Evolutionary conservation across 805 yeast species (phyloP).

Genomic region (Metschnikowia santaceciliae): DNA sequence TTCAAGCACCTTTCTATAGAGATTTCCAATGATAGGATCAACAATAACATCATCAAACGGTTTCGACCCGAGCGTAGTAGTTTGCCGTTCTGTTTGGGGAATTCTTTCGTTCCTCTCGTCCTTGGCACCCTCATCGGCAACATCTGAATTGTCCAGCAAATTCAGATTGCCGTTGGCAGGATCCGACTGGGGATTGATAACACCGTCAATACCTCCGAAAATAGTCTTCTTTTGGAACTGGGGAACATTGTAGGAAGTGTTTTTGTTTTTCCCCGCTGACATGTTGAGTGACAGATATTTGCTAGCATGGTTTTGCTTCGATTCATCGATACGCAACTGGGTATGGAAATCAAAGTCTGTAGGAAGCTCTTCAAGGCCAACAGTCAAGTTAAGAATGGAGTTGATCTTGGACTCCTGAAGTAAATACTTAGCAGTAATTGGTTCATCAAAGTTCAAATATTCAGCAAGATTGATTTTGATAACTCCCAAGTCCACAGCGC

Average conservation of each 20-base stretch:
- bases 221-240: conserved; percentile 41
- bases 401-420: conserved; percentile 78
- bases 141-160: background rate
- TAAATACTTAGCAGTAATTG: conserved; percentile 58
- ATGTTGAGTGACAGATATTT: conserved; percentile 3
- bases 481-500: conserved; percentile 53
- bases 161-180: background rate
- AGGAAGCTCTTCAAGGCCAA: conserved; percentile 47
- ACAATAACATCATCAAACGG: conserved; percentile 25
- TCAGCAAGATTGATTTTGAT: conserved; percentile 69
- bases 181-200: conserved; percentile 18
- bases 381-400: conserved; percentile 63
- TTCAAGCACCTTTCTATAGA: conserved; percentile 54
- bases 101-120: conserved; percentile 1
- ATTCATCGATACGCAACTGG: conserved; percentile 34
- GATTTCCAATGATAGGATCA: conserved; percentile 48
- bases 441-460: conserved; percentile 53
- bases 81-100: conserved; percentile 4
- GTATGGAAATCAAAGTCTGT: conserved; percentile 39
- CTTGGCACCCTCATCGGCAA: background rate
- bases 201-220: conserved; percentile 50
- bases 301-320: conserved; percentile 7
- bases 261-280: conserved; percentile 18
- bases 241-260: conserved; percentile 30
- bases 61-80: conserved; percentile 9